Base-by-base conservation (phyloP, 164 flowering plant species). In the Umbellularia californica region DNA sequence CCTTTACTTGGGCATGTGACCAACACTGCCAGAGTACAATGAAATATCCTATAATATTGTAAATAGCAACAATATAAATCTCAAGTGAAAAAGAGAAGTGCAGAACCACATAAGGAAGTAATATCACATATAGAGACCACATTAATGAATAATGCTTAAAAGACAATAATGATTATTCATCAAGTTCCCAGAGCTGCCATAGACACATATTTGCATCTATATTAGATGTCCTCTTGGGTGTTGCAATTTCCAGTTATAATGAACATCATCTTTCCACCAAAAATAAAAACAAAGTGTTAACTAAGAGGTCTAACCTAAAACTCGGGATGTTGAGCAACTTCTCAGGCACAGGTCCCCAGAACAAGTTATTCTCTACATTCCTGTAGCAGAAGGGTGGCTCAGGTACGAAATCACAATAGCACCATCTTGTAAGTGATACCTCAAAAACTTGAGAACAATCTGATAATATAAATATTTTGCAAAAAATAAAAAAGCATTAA, bases 261-360 rank as follows among this genome's bases (percentile, higher is more conserved):
- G 33, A 23, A 64, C 12, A 64, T 25, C 27, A 23, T 13, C 27
- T 64, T 64, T 25, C 67, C 25, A 64, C 24, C 28, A 25, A 64
- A 64, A 33, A 12, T 23, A 22, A 64, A 64, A 24, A 23, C 22
- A 64, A 9, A 64, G 12, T n/a, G 4, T 23, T 22, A 24, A 64
- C 13, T 33, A 19, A 70, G 5, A 50, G 75, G 19, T 69, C 90
- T 88, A 76, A 95, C 98, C 75, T 84, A 82, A 95, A 91, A 80
- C 70, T 85, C 58, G 98, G 97, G 69, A 95, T 92, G 77, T 65
- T 79, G 69, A 87, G 79, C 85, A 93, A 22, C 80, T 90, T 89
- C 58, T 77, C 83, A 23, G 99, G 99, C 79, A 93, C 87, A 22
- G 94, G 88, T 72, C 99, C 99, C 77, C 84, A 74, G 75, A 95